These are phyloP conservation scores for Amaranthus palmeri DNA, from an alignment of 148 eudicot species.

Conservation along the genomic window DNA sequence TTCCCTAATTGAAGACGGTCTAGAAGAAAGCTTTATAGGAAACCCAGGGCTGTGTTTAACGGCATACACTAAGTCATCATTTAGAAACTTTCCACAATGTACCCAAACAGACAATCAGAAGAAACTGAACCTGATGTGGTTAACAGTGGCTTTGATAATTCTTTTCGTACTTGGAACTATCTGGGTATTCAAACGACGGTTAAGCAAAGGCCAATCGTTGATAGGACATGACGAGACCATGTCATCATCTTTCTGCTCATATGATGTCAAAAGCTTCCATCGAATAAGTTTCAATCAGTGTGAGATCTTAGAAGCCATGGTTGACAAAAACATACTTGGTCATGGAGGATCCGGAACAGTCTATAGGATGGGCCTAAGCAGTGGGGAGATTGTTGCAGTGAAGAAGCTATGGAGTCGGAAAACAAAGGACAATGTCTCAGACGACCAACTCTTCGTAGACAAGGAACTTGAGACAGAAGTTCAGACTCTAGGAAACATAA, in stretches of 20 bases:
- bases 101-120: slow-evolving; percentile 33
- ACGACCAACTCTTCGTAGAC: slow-evolving; percentile 43
- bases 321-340: slow-evolving; percentile 80
- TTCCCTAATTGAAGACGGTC: slow-evolving; percentile 53
- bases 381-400: slow-evolving; percentile 69
- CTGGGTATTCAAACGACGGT: slow-evolving; percentile 43
- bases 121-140: slow-evolving; percentile 54
- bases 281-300: slow-evolving; percentile 61
- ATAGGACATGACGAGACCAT: slow-evolving; percentile 51
- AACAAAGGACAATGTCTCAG: slow-evolving; percentile 46
- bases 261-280: slow-evolving; percentile 81
- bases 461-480: slow-evolving; percentile 85
- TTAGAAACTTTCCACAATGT: slow-evolving; percentile 49
- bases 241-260: slow-evolving; percentile 62
- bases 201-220: slow-evolving; percentile 36
- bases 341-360: slow-evolving; percentile 94
- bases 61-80: slow-evolving; percentile 38
- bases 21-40: slow-evolving; percentile 63
- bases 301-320: slow-evolving; percentile 69
- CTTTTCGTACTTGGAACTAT: slow-evolving; percentile 47
- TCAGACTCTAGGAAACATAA: slow-evolving; percentile 76
- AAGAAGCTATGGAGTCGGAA: slow-evolving; percentile 78
- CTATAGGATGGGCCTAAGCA: slow-evolving; percentile 63
- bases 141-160: slow-evolving; percentile 47
- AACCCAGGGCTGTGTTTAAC: slow-evolving; percentile 66